Evolutionary conservation across 2,329 filamentous ascomycete species (phyloP).

Genomic region (Pseudogymnoascus sp.): DNA sequence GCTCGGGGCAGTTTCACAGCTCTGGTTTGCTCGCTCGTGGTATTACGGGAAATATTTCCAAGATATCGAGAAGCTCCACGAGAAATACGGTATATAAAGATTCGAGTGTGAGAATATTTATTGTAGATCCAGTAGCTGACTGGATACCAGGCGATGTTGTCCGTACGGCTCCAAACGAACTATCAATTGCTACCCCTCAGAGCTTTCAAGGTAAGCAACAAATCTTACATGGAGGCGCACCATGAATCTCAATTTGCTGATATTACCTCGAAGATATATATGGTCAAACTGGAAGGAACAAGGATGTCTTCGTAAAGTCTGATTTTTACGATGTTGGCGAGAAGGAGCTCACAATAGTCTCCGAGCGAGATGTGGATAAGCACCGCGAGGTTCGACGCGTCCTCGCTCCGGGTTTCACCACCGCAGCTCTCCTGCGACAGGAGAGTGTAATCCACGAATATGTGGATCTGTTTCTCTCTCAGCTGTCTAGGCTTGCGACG

Average conservation of each 20-base stretch:
- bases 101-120: neutral
- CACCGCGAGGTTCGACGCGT: conserved; percentile 19
- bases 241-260: neutral
- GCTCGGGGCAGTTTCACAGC: neutral
- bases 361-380: neutral
- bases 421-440: conserved; percentile 18
- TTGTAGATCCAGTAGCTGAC: neutral
- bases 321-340: neutral
- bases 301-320: neutral
- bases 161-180: neutral
- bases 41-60: neutral
- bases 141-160: neutral
- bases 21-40: neutral
- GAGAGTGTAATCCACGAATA: conserved; percentile 20
- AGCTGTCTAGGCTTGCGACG: conserved; percentile 24
- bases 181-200: neutral
- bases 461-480: conserved; percentile 17
- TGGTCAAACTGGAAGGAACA: neutral
- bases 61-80: neutral
- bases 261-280: neutral
- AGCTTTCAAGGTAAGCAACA: neutral
- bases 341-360: neutral
- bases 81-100: neutral
- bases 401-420: conserved; percentile 20
- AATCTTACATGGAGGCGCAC: neutral